Percentiles rank a stretch among this genome's conserved stretches.
Conservation (phyloP, 192 early-diverging fungal genomes). For the Coemansia sp. region DNA sequence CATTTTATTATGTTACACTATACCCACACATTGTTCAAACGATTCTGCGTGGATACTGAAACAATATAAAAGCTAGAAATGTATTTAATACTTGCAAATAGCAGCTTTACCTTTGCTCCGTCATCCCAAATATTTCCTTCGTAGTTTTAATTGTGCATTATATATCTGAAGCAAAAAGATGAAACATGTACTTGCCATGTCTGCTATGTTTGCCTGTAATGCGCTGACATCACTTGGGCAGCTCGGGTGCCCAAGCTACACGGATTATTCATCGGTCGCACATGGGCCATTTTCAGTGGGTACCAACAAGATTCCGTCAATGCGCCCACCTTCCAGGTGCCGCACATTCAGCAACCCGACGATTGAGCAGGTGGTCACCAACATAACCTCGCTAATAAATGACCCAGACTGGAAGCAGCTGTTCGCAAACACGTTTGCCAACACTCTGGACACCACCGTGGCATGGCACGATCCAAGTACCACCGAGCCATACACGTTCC, state of each 20-base stretch:
- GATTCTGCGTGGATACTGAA: not conserved
- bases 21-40: not conserved
- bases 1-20: conserved; percentile 11
- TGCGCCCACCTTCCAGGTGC: conserved; percentile 48
- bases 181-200: not conserved
- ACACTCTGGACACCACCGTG: conserved; percentile 72
- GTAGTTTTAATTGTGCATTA: not conserved
- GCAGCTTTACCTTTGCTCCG: not conserved
- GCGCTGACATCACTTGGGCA: not conserved
- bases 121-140: not conserved
- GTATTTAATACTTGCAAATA: no score
- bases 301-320: conserved; percentile 29
- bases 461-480: conserved; percentile 52
- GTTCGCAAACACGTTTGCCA: conserved; percentile 65
- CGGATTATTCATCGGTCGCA: conserved; percentile 24
- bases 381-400: conserved; percentile 32
- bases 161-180: not conserved
- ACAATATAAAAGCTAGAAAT: not conserved
- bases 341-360: conserved; percentile 55
- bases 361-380: conserved; percentile 50
- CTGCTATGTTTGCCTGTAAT: not conserved
- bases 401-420: conserved; percentile 59
- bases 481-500: conserved; percentile 58
- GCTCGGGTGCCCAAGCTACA: conserved; percentile 40
- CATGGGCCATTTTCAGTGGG: conserved; percentile 31